A percentile compares a stretch with the other conserved stretches of the same genome.
Evolutionary conservation across 441 rosid species (phyloP).

Genomic region (Populus trichocarpa): DNA sequence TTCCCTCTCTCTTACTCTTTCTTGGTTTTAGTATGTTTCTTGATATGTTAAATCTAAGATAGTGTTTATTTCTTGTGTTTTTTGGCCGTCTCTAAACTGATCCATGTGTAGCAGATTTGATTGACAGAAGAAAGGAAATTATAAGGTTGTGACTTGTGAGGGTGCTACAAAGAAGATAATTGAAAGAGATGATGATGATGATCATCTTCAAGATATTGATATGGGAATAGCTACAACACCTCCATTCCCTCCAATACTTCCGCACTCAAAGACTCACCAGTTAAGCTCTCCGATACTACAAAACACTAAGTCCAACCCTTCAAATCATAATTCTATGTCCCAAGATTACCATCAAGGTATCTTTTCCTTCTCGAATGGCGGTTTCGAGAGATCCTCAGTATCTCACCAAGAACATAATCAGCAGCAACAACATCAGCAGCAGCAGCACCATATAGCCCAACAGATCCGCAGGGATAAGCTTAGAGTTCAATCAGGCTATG

Average conservation of each 20-base stretch:
- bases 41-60: constrained; percentile 14
- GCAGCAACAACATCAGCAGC: constrained; percentile 35
- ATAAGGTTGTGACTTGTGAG: background rate
- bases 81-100: constrained; percentile 18
- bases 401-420: constrained; percentile 24
- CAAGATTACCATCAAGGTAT: constrained; percentile 62
- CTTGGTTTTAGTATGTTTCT: constrained; percentile 10
- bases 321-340: constrained; percentile 63
- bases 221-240: constrained; percentile 79
- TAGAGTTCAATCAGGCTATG: constrained; percentile 39
- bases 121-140: background rate
- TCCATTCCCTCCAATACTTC: constrained; percentile 27
- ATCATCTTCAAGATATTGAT: constrained; percentile 36
- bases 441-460: constrained; percentile 48
- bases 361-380: constrained; percentile 75
- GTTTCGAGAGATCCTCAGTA: constrained; percentile 48
- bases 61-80: constrained; percentile 20
- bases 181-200: constrained; percentile 25
- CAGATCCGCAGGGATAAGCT: constrained; percentile 67
- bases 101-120: constrained; percentile 22
- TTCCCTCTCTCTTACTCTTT: constrained; percentile 2
- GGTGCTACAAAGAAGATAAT: background rate
- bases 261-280: constrained; percentile 28
- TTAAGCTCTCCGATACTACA: constrained; percentile 9
- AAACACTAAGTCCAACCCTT: constrained; percentile 14